Evolutionary conservation across 371 early-diverging fungal genomes (phyloP).

Genomic region (Mucor saturninus): DNA sequence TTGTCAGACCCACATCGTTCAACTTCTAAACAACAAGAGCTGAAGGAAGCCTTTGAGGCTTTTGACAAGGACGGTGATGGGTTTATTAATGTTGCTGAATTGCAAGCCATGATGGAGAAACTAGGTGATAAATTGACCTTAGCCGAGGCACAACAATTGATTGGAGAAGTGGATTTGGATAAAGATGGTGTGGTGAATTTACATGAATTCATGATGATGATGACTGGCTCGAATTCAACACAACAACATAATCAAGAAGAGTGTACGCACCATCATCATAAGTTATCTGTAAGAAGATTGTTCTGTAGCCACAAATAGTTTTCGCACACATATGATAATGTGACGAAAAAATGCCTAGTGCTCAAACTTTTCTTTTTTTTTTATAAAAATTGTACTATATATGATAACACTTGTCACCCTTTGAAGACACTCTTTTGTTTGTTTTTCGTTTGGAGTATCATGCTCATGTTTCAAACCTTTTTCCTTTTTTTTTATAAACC

Average conservation of each 20-base stretch:
- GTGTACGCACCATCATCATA: conserved; percentile 31
- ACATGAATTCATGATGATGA: conserved; percentile 47
- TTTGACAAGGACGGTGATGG: conserved; percentile 54
- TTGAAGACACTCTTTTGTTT: too few relatives aligned
- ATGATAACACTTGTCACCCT: too few relatives aligned
- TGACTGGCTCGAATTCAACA: conserved; percentile 17
- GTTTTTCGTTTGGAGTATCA: too few relatives aligned
- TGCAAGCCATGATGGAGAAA: conserved; percentile 52
- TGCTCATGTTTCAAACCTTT: too few relatives aligned
- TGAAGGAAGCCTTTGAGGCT: conserved; percentile 50
- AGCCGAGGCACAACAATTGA: conserved; percentile 42
- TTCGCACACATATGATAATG: too few relatives aligned
- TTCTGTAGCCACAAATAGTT: conserved; percentile 34
- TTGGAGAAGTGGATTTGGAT: conserved; percentile 47
- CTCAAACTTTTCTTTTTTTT: too few relatives aligned
- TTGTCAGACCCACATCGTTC: conserved; percentile 36
- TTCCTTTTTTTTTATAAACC: too few relatives aligned
- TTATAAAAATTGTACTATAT: too few relatives aligned
- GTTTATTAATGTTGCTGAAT: conserved; percentile 40
- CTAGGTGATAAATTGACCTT: conserved; percentile 45
- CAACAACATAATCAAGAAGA: conserved; percentile 1
- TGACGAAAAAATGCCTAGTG: too few relatives aligned
- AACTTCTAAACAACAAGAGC: conserved; percentile 42
- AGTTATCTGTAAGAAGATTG: conserved; percentile 36
- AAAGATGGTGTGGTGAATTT: conserved; percentile 50